phyloP scores from a whole-genome alignment of 352 stramenopile species.

The Lagenidium giganteum region DNA sequence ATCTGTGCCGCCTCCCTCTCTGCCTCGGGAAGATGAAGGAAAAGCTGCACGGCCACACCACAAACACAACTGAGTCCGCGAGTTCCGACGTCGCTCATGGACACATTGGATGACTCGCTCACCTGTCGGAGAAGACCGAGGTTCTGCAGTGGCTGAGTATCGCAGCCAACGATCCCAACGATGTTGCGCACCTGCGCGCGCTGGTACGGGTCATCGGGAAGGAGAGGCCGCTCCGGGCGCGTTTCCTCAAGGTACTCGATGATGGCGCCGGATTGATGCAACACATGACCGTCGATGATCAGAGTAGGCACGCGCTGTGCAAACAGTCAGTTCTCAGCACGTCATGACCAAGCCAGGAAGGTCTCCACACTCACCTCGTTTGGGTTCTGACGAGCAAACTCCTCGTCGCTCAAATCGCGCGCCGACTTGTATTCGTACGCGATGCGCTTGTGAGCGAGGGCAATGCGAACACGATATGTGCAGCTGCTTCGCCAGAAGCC shows the following conservation, averaged over 20 bases:
- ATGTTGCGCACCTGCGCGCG: conserved; percentile 75
- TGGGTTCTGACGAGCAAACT: conserved; percentile 38
- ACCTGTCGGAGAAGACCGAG: conserved; percentile 49
- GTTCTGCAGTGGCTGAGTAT: conserved; percentile 89
- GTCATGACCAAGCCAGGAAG: background rate
- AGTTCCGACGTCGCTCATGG: no score
- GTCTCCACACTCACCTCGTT: conserved; percentile 37
- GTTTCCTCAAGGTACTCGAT: conserved; percentile 89
- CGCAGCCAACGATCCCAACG: conserved; percentile 84
- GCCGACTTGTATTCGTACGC: conserved; percentile 59
- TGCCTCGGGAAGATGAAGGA: conserved; percentile 28
- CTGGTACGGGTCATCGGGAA: conserved; percentile 55
- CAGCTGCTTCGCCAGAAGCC: conserved; percentile 82
- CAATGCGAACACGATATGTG: conserved; percentile 82
- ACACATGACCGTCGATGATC: conserved; percentile 50
- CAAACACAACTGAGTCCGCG: no score
- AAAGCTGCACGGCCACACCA: no score
- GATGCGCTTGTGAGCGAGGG: conserved; percentile 75
- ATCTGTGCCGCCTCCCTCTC: conserved; percentile 28
- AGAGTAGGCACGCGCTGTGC: conserved; percentile 59
- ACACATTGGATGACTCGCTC: no score
- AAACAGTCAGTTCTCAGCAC: background rate
- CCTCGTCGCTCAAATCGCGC: conserved; percentile 31
- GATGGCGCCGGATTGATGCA: conserved; percentile 83
- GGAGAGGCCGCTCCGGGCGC: conserved; percentile 47